Evolutionary conservation across 2,329 filamentous ascomycete genomes (phyloP), one percentile per base, ranked within the genome.

Genomic region (Fusarium sp.): DNA sequence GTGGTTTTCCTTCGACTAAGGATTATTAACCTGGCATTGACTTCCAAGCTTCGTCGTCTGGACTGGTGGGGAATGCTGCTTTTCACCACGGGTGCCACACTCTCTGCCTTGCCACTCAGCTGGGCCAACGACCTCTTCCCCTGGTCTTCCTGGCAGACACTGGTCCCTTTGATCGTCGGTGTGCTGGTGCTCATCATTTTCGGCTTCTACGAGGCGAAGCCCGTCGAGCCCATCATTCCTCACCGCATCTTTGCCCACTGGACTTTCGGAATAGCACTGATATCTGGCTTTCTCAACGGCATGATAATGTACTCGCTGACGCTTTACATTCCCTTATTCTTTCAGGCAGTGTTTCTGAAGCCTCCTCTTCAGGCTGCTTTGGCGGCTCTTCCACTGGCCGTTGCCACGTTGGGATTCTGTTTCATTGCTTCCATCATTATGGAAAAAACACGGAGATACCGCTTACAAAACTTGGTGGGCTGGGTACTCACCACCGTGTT

Each of bases 401-500:
- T 28, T 23, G 12, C 37, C 6, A 55, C 44, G 9, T 13, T 65
- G 13, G 50, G 36, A 36, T 60, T 65, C 15, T 12, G 36, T 13
- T 44, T 58, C 36, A 16, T 61, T 23, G 52, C 47, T 8, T 47
- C 52, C 3, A 53, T 60, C 13, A 28, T 48, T 5, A 57, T 65
- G 10, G 37, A 50, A 9, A 18, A 15, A 13, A 40, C 40, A n/a
- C n/a, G 56, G 43, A 37, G 46, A n/a, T 65, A 56, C 15, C 39
- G 51, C 3, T 41, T 37, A 23, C 39, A 37, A 10, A 11, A 53
- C 3, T 48, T 16, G 8, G 6, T 54, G 10, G 39, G 37, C n/a
- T 65, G 62, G 62, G 23, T 65, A 6, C 9, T 60, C 2, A 39
- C 34, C 3, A 53, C 51, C 6, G 7, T 64, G 8, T 54, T 50